These are phyloP conservation scores for Didymosphaeria variabile DNA, from an alignment of 2,329 filamentous ascomycete genomes.

Conservation along the genomic window DNA sequence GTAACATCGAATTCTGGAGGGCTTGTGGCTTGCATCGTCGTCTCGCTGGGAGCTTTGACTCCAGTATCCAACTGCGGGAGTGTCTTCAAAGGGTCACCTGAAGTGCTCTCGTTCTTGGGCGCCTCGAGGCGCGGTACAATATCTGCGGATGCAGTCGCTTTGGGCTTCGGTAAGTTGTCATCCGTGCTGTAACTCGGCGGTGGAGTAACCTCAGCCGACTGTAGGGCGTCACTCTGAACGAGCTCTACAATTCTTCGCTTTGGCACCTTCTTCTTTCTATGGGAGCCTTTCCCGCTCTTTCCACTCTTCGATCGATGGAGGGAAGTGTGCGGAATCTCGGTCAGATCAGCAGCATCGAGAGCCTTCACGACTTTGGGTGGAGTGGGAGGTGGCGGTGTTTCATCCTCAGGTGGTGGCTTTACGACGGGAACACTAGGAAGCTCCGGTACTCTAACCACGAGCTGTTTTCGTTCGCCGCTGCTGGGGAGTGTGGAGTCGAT, in stretches of 20 bases:
- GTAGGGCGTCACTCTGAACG: slow-evolving; percentile 54
- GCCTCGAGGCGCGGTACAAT: slow-evolving; percentile 41
- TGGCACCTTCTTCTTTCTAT: slow-evolving; percentile 66
- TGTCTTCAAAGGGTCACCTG: slow-evolving; percentile 44
- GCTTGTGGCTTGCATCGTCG: slow-evolving; percentile 22
- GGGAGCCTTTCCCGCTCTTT: slow-evolving; percentile 53
- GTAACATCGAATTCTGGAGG: slow-evolving; percentile 68
- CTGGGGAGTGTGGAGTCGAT: slow-evolving; percentile 86
- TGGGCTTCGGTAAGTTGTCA: slow-evolving; percentile 21
- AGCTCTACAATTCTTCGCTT: slow-evolving; percentile 67
- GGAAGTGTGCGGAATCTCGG: slow-evolving; percentile 38
- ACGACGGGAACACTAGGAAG: slow-evolving; percentile 80
- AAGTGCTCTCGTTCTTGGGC: slow-evolving; percentile 25
- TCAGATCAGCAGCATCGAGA: slow-evolving; percentile 30
- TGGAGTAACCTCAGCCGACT: slow-evolving; percentile 16
- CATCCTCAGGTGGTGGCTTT: slow-evolving; percentile 71
- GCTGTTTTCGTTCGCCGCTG: slow-evolving; percentile 84
- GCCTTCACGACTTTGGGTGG: slow-evolving; percentile 65
- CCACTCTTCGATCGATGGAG: slow-evolving; percentile 48
- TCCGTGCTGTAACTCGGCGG: slow-evolving; percentile 22
- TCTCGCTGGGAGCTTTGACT: slow-evolving; percentile 27
- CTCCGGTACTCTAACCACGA: slow-evolving; percentile 83
- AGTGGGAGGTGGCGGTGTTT: slow-evolving; percentile 61
- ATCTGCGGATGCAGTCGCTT: slow-evolving; percentile 21
- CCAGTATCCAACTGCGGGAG: slow-evolving; percentile 45